Conservation (phyloP, 2,329 filamentous ascomycete species). For the Sclerotinia spermophila region DNA sequence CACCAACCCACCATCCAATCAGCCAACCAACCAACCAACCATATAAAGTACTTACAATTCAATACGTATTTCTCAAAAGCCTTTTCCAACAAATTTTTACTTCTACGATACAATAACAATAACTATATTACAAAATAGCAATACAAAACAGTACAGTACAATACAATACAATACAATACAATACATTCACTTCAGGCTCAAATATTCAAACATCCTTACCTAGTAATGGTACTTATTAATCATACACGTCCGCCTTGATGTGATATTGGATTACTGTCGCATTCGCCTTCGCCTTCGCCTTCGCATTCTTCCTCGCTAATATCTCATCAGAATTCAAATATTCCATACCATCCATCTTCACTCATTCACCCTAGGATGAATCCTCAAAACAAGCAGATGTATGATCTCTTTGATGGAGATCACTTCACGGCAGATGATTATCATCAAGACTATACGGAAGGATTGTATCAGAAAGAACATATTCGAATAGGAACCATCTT, state of each 20-base stretch:
- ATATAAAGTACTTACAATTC: too few relatives aligned
- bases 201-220: background rate
- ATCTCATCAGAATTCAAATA: background rate
- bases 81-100: too few relatives aligned
- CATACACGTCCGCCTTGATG: constrained; percentile 8
- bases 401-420: constrained; percentile 34
- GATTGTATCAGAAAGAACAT: constrained; percentile 13
- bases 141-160: too few relatives aligned
- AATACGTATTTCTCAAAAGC: too few relatives aligned
- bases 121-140: too few relatives aligned
- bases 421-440: constrained; percentile 29
- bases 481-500: constrained; percentile 25
- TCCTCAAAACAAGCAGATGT: constrained; percentile 25
- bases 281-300: background rate
- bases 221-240: constrained; percentile 11
- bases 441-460: constrained; percentile 37
- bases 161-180: background rate
- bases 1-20: too few relatives aligned
- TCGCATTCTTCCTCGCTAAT: background rate
- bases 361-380: constrained; percentile 36
- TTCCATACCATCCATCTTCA: background rate
- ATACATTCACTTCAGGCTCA: background rate
- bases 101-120: too few relatives aligned
- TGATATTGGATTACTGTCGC: too few relatives aligned
- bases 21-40: too few relatives aligned